Conservation (phyloP, 2,329 filamentous ascomycete species). For the Cyclaneusma minus region DNA sequence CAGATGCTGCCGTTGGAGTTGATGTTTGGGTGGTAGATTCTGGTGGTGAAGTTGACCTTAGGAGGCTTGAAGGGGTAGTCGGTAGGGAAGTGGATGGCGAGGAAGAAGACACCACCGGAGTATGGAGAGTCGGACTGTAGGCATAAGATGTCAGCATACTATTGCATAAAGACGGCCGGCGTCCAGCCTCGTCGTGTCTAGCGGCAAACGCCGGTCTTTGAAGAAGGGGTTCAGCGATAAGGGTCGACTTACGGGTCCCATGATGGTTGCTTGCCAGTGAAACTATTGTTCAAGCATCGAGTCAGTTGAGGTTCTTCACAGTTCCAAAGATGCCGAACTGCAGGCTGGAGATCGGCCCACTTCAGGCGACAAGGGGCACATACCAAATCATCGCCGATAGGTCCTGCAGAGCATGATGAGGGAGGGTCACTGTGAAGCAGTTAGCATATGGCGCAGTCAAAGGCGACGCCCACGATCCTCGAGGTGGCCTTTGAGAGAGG, state of each 20-base stretch:
- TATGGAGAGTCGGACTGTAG: constrained; percentile 84
- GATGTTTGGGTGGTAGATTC: constrained; percentile 99
- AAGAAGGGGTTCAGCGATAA: constrained; percentile 10
- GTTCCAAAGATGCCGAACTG: not conserved
- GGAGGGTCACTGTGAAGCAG: constrained; percentile 65
- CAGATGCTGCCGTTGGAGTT: constrained; percentile 99
- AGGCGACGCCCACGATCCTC: not conserved
- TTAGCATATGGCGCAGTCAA: too few relatives aligned
- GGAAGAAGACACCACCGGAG: constrained; percentile 96
- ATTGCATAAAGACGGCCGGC: constrained; percentile 7
- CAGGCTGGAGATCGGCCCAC: constrained; percentile 7
- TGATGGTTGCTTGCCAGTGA: constrained; percentile 99
- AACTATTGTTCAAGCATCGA: constrained; percentile 42
- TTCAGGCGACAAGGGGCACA: constrained; percentile 23
- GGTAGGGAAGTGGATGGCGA: constrained; percentile 97
- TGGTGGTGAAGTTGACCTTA: constrained; percentile 99
- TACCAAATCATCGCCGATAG: constrained; percentile 96
- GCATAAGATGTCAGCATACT: constrained; percentile 5
- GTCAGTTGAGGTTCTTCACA: constrained; percentile 17
- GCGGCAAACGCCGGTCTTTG: not conserved
- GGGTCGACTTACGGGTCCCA: constrained; percentile 75
- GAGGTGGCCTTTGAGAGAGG: not conserved
- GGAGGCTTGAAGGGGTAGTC: constrained; percentile 99
- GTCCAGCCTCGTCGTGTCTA: constrained; percentile 1
- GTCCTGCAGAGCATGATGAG: constrained; percentile 95